Evolutionary conservation across 805 yeast genomes (phyloP).

Genomic region (Clavispora vitiphila): DNA sequence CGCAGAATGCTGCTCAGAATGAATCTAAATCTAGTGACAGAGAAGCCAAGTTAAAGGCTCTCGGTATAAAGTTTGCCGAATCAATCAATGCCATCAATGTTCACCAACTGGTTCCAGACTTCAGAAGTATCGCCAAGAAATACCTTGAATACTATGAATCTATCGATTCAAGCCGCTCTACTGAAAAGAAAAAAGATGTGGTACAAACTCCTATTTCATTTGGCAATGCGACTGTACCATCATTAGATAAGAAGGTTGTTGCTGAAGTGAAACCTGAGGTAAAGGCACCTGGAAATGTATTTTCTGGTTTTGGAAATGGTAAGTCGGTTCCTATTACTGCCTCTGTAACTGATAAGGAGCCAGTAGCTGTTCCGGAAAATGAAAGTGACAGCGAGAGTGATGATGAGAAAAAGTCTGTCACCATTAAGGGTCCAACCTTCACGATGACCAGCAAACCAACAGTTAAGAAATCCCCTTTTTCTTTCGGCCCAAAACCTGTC

Average conservation of each 20-base stretch:
- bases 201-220: neutral
- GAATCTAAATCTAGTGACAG: constrained; percentile 19
- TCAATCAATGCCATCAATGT: constrained; percentile 41
- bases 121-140: constrained; percentile 51
- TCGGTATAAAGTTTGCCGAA: constrained; percentile 55
- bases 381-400: constrained; percentile 22
- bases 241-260: neutral
- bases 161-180: constrained; percentile 16
- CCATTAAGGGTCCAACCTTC: constrained; percentile 35
- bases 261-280: constrained; percentile 3
- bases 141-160: constrained; percentile 50
- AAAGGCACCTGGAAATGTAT: constrained; percentile 2
- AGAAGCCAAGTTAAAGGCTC: constrained; percentile 53
- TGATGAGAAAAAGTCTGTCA: constrained; percentile 17
- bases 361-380: constrained; percentile 6
- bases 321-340: constrained; percentile 2
- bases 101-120: constrained; percentile 24
- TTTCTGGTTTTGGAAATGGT: constrained; percentile 2
- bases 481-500: constrained; percentile 30
- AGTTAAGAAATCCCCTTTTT: constrained; percentile 32
- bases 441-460: constrained; percentile 23
- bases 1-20: neutral
- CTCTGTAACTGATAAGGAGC: constrained; percentile 3
- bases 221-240: neutral
- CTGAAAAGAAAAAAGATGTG: neutral